Evolutionary conservation across 2,329 filamentous ascomycete genomes (phyloP).

Genomic region (Fusarium pseudoanthophilum): DNA sequence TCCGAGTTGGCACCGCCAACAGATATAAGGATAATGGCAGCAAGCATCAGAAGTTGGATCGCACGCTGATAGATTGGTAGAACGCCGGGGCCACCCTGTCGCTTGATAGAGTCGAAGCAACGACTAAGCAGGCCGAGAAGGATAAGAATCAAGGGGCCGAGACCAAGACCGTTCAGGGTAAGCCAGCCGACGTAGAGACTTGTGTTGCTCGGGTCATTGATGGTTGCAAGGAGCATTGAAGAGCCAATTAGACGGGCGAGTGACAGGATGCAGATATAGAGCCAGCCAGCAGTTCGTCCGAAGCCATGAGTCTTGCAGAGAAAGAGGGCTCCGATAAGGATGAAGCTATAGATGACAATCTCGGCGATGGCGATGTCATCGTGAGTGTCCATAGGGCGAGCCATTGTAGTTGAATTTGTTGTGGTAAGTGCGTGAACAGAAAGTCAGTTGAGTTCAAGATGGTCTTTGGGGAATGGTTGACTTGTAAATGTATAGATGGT

Average conservation of each 20-base stretch:
- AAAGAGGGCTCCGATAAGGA: slow-evolving; percentile 45
- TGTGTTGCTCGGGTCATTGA: slow-evolving; percentile 62
- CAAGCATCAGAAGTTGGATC: slow-evolving; percentile 55
- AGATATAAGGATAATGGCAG: slow-evolving; percentile 51
- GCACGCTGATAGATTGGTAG: slow-evolving; percentile 48
- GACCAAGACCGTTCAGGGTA: slow-evolving; percentile 47
- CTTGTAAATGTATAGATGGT: not conserved
- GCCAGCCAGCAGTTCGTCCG: slow-evolving; percentile 68
- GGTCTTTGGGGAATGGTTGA: not conserved
- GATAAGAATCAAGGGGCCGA: slow-evolving; percentile 61
- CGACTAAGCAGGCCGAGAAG: slow-evolving; percentile 47
- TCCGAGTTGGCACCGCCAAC: slow-evolving; percentile 47
- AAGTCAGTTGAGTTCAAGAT: not conserved
- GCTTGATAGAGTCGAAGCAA: slow-evolving; percentile 60
- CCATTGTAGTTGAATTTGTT: slow-evolving; percentile 22
- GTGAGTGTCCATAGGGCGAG: slow-evolving; percentile 43
- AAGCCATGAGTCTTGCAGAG: slow-evolving; percentile 63
- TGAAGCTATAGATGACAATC: slow-evolving; percentile 45
- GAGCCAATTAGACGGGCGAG: slow-evolving; percentile 67
- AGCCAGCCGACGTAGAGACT: slow-evolving; percentile 50
- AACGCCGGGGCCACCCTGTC: slow-evolving; percentile 47
- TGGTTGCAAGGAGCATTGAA: slow-evolving; percentile 53
- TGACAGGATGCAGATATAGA: slow-evolving; percentile 68
- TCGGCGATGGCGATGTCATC: slow-evolving; percentile 49
- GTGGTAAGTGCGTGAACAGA: not conserved